Base-by-base conservation (phyloP, 2,329 filamentous ascomycete genomes). In the Penicillium sp. region DNA sequence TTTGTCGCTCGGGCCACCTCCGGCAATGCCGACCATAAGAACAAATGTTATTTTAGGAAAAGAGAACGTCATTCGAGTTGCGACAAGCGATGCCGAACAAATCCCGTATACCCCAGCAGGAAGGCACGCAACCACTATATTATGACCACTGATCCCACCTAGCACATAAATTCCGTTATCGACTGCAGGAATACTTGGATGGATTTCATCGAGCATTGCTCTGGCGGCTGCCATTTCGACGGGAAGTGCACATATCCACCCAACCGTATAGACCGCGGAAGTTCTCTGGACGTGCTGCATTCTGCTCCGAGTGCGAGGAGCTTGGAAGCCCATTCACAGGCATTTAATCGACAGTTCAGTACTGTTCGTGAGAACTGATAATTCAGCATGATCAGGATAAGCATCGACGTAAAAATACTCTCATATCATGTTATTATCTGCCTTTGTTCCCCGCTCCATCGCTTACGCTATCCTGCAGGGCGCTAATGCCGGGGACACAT, bases 21-120 rank as follows among this genome's bases (percentile, higher is more conserved):
- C 45, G 2, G 45, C 56, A n/a, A 58, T 56, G 2, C 54, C 54
- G 17, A 56, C 54, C 54, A 56, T 56, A 3, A 56, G 28, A 13
- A 38, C 38, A 26, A 56, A 47, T 8, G 54, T 56, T 37, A 7
- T 26, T 26, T 26, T 26, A 26, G 26, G 26, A 26, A 26, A 26
- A 26, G 26, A 26, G 26, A 26, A 26, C 26, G 17, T 9, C 38
- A 47, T 56, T 4, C 12, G n/a, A 26, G 40, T 19, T 4, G 28
- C 24, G 40, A 47, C 40, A 13, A 26, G 19, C 3, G 54, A n/a
- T 22, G 54, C 54, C n/a, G 40, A 44, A 5, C n/a, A 30, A 22
- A 19, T 47, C 10, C 50, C 50, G 30, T 53, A 53, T 5, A 33
- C 24, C 9, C 37, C 37, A 4, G 40, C 17, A 10, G 54, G 54